Percentiles rank a stretch among this genome's conserved stretches.
Conservation (phyloP, 345 rosid species). For the Eucalyptus tenuipes region DNA sequence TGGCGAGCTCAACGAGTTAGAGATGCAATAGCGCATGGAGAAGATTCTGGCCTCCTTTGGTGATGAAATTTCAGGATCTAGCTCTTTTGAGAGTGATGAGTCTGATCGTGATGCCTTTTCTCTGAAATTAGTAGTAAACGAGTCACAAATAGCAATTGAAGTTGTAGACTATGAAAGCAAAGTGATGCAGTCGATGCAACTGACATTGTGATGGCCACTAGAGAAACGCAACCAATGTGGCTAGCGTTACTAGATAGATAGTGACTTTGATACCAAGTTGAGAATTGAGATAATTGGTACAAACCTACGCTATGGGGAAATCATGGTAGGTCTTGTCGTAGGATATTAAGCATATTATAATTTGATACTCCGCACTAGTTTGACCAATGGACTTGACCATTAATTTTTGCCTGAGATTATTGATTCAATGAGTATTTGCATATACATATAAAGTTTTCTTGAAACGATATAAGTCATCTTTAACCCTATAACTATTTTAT, state of each 20-base stretch:
- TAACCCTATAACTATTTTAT: neutral
- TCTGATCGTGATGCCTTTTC: neutral
- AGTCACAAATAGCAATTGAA: too few species aligned
- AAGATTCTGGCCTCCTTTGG: too few species aligned
- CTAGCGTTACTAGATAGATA: neutral
- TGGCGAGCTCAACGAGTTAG: too few species aligned
- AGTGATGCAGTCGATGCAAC: neutral
- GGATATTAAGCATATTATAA: neutral
- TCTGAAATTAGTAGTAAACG: too few species aligned
- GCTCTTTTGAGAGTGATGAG: neutral
- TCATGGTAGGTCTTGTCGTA: rapidly evolving
- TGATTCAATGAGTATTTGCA: too few species aligned
- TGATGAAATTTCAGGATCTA: neutral
- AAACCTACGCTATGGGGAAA: neutral
- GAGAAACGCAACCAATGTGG: neutral
- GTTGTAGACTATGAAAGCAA: neutral
- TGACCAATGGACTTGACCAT: neutral
- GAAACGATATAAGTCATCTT: neutral
- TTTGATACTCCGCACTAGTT: neutral
- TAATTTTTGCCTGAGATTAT: neutral
- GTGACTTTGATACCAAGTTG: neutral
- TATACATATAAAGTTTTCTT: too few species aligned
- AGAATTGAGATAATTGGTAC: neutral
- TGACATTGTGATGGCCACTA: neutral
- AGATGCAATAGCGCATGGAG: too few species aligned